A percentile compares a stretch with the other conserved stretches of the same genome.
Conservation (phyloP, 345 rosid genomes). For the Brassica nigra region DNA sequence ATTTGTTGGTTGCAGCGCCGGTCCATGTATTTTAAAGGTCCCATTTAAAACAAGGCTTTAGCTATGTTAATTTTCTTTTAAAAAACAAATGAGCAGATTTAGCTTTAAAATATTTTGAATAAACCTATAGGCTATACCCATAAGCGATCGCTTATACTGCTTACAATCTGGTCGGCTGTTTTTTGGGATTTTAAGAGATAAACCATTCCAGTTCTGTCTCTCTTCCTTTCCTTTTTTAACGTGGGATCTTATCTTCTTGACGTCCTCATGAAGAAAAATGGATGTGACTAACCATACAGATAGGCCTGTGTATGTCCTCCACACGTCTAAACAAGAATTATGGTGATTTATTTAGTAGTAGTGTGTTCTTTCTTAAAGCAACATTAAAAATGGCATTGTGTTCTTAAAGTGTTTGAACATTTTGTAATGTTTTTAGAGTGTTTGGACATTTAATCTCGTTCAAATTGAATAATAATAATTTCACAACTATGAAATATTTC, state of each 20-base stretch:
- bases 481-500: not conserved
- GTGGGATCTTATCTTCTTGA: conserved; percentile 3
- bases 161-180: too few species aligned
- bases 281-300: not conserved
- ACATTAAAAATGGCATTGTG: not conserved
- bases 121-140: too few species aligned
- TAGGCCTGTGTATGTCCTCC: conserved; percentile 4
- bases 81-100: too few species aligned
- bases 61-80: too few species aligned
- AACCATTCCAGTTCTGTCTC: not conserved
- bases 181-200: not conserved
- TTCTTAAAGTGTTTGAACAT: not conserved
- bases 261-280: not conserved
- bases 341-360: not conserved
- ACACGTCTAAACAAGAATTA: not conserved
- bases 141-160: too few species aligned
- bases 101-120: too few species aligned
- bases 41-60: too few species aligned
- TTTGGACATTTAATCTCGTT: not conserved
- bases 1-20: too few species aligned
- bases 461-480: not conserved
- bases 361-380: not conserved
- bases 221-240: not conserved
- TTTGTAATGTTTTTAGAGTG: not conserved
- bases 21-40: too few species aligned